Percentiles rank a stretch among this genome's conserved stretches.
These are phyloP conservation scores for Acarospora socialis DNA, from an alignment of 2,329 filamentous ascomycete species.

Conservation along the genomic window DNA sequence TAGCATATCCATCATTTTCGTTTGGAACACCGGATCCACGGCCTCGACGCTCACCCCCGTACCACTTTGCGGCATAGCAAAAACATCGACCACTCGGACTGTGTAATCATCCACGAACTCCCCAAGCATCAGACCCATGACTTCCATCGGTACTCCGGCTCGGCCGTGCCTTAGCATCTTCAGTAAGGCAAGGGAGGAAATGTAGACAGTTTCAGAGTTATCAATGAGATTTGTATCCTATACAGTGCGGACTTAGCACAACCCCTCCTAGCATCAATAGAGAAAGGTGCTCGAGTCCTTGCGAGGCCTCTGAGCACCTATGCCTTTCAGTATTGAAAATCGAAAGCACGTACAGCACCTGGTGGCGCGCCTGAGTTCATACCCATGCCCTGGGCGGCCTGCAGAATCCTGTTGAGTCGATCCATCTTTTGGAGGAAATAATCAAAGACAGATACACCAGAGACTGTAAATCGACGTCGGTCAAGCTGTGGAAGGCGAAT, in stretches of 20 bases:
- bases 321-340: constrained; percentile 13
- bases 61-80: constrained; percentile 97
- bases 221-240: constrained; percentile 93
- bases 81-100: constrained; percentile 94
- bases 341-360: constrained; percentile 27
- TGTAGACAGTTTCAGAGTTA: constrained; percentile 98
- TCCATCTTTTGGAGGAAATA: constrained; percentile 60
- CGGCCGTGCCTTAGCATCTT: constrained; percentile 98
- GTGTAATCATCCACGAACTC: constrained; percentile 99
- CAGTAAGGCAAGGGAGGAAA: constrained; percentile 87
- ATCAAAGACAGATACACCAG: no score
- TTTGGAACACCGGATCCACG: constrained; percentile 96
- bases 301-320: no score
- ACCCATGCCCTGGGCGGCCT: constrained; percentile 50
- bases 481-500: no score
- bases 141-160: constrained; percentile 97
- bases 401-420: constrained; percentile 77
- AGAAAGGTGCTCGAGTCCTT: no score
- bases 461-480: no score
- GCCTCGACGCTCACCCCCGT: constrained; percentile 97
- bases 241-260: no score
- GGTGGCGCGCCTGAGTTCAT: constrained; percentile 19
- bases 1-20: constrained; percentile 99
- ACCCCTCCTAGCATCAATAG: no score
- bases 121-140: constrained; percentile 98